Conservation (phyloP, 257 asterid species). For the Jaltomata sinuosa region DNA sequence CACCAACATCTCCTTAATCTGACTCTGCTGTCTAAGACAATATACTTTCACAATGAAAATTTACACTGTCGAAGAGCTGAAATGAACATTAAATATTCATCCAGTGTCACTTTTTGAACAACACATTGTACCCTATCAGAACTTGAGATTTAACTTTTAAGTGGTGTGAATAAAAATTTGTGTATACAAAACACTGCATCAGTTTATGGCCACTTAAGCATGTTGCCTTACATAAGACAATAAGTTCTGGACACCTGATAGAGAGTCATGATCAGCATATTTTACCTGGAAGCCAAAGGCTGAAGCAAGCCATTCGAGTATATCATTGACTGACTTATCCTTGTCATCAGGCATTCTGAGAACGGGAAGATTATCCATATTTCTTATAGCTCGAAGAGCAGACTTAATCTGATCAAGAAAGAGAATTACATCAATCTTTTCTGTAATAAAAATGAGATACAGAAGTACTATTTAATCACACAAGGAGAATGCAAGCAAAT, state of each 20-base stretch:
- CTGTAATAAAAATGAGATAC: slow-evolving; percentile 5
- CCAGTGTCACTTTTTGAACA: not conserved
- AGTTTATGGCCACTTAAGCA: not conserved
- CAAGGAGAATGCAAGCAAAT: not conserved
- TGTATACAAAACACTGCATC: not conserved
- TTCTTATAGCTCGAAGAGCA: slow-evolving; percentile 67
- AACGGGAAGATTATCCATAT: slow-evolving; percentile 56
- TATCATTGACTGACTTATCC: slow-evolving; percentile 53
- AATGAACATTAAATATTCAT: not conserved
- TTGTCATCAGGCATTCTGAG: slow-evolving; percentile 49
- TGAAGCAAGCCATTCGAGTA: slow-evolving; percentile 91
- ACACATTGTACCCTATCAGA: not conserved
- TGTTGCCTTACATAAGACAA: not conserved
- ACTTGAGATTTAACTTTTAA: not conserved
- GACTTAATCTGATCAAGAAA: slow-evolving; percentile 57
- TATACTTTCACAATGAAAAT: not conserved
- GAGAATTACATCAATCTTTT: not conserved
- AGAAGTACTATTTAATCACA: slow-evolving; percentile 8
- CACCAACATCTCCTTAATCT: not conserved
- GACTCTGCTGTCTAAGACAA: not conserved
- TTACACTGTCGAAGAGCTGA: not conserved
- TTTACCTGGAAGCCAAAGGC: slow-evolving; percentile 96
- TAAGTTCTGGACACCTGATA: not conserved
- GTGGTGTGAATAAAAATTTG: not conserved
- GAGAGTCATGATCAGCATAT: slow-evolving; percentile 3